Evolutionary conservation across 768 basidiomycete genomes (phyloP).

Genomic region (Galerina sulciceps): DNA sequence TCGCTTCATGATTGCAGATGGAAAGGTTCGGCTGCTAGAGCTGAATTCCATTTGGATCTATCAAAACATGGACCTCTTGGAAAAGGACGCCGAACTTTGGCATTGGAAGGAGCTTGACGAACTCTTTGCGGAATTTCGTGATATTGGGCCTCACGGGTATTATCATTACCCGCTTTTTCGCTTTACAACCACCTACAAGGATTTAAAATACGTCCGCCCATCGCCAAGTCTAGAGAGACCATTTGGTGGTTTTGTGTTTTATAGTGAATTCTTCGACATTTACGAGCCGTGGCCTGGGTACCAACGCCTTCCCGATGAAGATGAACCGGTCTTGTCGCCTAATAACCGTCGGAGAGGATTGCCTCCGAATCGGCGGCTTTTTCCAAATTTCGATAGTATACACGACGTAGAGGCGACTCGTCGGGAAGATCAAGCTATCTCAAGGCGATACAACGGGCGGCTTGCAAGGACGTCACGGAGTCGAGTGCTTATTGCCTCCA

Average conservation of each 20-base stretch:
- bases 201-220: neutral
- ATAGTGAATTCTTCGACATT: constrained; percentile 12
- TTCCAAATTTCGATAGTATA: neutral
- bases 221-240: constrained; percentile 13
- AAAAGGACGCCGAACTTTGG: constrained; percentile 20
- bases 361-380: neutral
- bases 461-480: too few species aligned
- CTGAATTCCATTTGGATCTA: constrained; percentile 23
- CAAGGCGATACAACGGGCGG: too few species aligned
- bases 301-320: neutral
- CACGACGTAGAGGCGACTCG: too few species aligned
- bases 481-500: too few species aligned
- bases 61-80: constrained; percentile 21
- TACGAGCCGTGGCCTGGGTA: constrained; percentile 15
- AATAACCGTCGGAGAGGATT: neutral
- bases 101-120: constrained; percentile 32
- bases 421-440: too few species aligned
- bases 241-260: constrained; percentile 14
- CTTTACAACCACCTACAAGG: constrained; percentile 10
- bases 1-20: constrained; percentile 35
- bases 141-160: constrained; percentile 12
- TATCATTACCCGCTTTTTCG: constrained; percentile 10
- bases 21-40: constrained; percentile 38
- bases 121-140: constrained; percentile 29
- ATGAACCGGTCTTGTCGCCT: neutral